Conservation (phyloP, 202 grass and related monocot species). For the Tripidium arundinaceum region DNA sequence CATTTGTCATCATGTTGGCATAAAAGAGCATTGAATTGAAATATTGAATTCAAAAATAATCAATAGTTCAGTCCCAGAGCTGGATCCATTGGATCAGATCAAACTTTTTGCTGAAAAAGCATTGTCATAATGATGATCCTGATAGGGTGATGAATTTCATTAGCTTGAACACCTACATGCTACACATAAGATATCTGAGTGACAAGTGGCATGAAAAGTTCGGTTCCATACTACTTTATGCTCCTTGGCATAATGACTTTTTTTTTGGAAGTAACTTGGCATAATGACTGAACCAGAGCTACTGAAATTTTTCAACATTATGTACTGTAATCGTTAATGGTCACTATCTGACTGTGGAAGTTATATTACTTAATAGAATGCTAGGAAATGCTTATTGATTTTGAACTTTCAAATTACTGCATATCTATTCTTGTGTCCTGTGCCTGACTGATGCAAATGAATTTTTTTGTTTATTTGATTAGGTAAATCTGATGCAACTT, state of each 20-base stretch:
- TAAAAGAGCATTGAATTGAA: background rate
- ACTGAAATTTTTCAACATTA: slow-evolving; percentile 23
- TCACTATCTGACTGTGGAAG: background rate
- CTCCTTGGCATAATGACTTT: slow-evolving; percentile 6
- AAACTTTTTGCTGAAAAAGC: background rate
- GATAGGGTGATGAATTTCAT: background rate
- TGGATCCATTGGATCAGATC: background rate
- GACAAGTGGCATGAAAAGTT: background rate
- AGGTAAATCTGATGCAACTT: slow-evolving; percentile 44
- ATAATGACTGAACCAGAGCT: background rate
- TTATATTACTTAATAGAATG: background rate
- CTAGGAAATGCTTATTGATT: slow-evolving; percentile 1
- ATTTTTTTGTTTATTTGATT: slow-evolving; percentile 12
- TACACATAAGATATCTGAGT: background rate
- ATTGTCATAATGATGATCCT: background rate
- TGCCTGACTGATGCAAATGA: background rate
- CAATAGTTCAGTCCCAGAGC: background rate
- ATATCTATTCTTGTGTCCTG: no score
- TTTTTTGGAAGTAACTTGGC: no score
- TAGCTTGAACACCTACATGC: slow-evolving; percentile 8
- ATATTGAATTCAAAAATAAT: background rate
- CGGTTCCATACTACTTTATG: background rate
- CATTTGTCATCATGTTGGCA: background rate
- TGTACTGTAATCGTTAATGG: background rate
- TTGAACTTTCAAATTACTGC: background rate